phyloP scores from a whole-genome alignment of 2,329 filamentous ascomycete species.

The Pseudomassariella vexata region DNA sequence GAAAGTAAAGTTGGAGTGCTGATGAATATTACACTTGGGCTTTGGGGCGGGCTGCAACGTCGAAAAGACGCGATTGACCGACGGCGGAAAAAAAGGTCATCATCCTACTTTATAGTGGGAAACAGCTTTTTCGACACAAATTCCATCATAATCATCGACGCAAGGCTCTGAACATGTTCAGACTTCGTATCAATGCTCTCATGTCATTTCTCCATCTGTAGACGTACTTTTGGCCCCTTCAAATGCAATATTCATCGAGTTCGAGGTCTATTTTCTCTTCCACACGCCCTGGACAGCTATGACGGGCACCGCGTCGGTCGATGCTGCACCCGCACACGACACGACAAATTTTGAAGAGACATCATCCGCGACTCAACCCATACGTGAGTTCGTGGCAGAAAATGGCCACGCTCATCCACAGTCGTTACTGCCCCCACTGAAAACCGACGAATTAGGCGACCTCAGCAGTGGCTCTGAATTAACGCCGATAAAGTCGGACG shows the following conservation, averaged over 20 bases:
- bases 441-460: neutral
- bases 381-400: neutral
- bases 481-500: conserved; percentile 12
- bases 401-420: conserved; percentile 3
- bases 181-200: conserved; percentile 39
- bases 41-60: conserved; percentile 7
- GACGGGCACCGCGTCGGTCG: conserved; percentile 55
- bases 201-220: conserved; percentile 38
- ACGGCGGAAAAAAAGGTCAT: too few relatives aligned
- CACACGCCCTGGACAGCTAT: conserved; percentile 42
- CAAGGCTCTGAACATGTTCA: conserved; percentile 49
- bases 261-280: conserved; percentile 42
- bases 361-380: neutral
- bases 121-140: conserved; percentile 35
- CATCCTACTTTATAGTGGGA: conserved; percentile 44
- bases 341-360: conserved; percentile 9
- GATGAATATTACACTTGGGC: conserved; percentile 1
- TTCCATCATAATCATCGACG: conserved; percentile 38
- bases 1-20: too few relatives aligned
- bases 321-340: conserved; percentile 33
- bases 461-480: conserved; percentile 8
- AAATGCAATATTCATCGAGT: conserved; percentile 54
- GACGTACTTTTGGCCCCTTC: conserved; percentile 50
- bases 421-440: conserved; percentile 1
- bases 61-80: too few relatives aligned